These are phyloP conservation scores for Backusella sp. DNA, from an alignment of 192 early-diverging fungal species.

Conservation along the genomic window DNA sequence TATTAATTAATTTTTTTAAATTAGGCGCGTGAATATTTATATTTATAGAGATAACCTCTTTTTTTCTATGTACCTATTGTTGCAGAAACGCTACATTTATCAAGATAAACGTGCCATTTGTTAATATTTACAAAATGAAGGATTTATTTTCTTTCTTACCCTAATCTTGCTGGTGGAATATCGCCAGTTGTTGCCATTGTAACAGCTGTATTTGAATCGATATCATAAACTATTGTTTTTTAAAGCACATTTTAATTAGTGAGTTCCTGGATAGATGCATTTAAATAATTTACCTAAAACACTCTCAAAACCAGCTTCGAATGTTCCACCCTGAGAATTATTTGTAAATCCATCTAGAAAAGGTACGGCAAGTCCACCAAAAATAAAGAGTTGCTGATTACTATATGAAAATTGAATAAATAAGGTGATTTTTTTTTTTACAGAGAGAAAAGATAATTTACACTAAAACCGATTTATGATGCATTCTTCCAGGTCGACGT, in stretches of 20 bases:
- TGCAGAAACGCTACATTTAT: slow-evolving; percentile 14
- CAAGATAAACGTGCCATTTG: neutral
- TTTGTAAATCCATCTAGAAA: neutral
- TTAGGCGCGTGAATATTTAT: neutral
- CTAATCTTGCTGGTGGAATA: slow-evolving; percentile 7
- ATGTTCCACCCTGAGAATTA: neutral
- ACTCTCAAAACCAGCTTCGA: slow-evolving; percentile 15
- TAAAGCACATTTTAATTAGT: neutral
- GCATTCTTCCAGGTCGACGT: neutral
- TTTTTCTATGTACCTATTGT: slow-evolving; percentile 5
- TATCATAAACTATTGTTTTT: slow-evolving; percentile 10
- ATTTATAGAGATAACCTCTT: neutral
- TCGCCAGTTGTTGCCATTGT: slow-evolving; percentile 19
- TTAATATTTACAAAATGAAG: neutral
- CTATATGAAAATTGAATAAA: neutral
- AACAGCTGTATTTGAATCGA: slow-evolving; percentile 6
- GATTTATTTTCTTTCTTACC: neutral
- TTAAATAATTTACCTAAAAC: slow-evolving; percentile 6
- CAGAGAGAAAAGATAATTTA: neutral
- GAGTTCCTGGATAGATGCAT: neutral
- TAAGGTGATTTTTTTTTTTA: neutral
- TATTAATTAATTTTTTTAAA: neutral
- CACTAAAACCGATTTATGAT: slow-evolving; percentile 6
- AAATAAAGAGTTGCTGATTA: slow-evolving; percentile 17
- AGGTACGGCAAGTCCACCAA: slow-evolving; percentile 13